Conservation (phyloP, 306 rosid species). For the Citrullus colocynthis region DNA sequence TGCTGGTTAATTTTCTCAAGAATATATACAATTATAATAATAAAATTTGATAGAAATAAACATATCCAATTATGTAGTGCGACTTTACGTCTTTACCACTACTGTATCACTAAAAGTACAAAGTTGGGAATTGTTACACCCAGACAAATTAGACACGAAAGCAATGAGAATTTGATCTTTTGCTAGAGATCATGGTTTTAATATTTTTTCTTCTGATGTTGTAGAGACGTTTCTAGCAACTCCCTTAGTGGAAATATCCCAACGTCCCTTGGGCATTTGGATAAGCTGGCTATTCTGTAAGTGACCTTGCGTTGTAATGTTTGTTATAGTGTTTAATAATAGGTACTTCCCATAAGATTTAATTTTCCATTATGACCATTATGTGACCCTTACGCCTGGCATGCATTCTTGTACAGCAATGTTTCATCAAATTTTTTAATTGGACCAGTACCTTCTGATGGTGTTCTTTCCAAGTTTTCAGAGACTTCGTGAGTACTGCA, state of each 20-base stretch:
- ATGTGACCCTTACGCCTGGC: not conserved
- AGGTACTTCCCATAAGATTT: not conserved
- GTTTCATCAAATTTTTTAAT: conserved; percentile 82
- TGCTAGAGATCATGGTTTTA: not conserved
- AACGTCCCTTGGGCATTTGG: conserved; percentile 62
- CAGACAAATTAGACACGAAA: not conserved
- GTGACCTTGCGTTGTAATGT: conserved; percentile 23
- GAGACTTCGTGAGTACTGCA: conserved; percentile 68
- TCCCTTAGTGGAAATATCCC: conserved; percentile 77
- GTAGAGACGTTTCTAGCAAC: conserved; percentile 91
- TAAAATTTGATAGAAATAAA: not conserved
- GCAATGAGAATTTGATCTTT: not conserved
- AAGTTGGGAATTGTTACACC: not conserved
- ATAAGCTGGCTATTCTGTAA: conserved; percentile 50
- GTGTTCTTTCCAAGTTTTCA: conserved; percentile 58
- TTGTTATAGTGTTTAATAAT: not conserved
- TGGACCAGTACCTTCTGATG: conserved; percentile 82
- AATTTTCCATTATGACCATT: not conserved
- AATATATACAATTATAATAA: not conserved
- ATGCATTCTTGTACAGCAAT: conserved; percentile 34
- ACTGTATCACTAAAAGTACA: not conserved
- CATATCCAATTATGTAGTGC: not conserved
- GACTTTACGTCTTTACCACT: not conserved
- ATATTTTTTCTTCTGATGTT: conserved; percentile 6
- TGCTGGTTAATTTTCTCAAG: not conserved